Conservation (phyloP, 106 monocot genomes). For the Dendrobium nobile region DNA sequence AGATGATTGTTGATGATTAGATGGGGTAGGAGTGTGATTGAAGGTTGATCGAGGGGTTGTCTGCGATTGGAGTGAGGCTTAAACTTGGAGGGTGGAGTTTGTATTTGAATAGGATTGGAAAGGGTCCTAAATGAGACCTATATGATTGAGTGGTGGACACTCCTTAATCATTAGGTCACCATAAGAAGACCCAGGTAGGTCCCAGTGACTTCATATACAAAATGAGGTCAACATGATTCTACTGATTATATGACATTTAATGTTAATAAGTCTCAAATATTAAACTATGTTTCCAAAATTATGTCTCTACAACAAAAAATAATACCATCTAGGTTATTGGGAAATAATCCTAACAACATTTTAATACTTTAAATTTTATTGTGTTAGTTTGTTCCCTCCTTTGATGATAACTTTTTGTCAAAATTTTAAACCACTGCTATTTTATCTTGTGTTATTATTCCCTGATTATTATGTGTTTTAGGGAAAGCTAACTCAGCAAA, state of each 20-base stretch:
- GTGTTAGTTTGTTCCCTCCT: slow-evolving; percentile 13
- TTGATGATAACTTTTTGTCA: slow-evolving; percentile 12
- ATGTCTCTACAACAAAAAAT: neutral
- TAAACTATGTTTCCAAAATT: slow-evolving; percentile 3
- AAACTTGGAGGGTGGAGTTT: too few relatives aligned
- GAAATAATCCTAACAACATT: neutral
- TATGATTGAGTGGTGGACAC: too few relatives aligned
- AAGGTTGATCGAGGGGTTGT: too few relatives aligned
- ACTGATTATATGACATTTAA: slow-evolving; percentile 6
- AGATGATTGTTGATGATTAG: too few relatives aligned
- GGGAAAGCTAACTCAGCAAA: slow-evolving; percentile 9
- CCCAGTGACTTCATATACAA: too few relatives aligned
- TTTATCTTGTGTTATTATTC: slow-evolving; percentile 12
- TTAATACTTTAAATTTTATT: slow-evolving; percentile 8
- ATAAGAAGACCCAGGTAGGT: too few relatives aligned
- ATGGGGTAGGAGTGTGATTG: too few relatives aligned
- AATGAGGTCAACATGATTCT: too few relatives aligned
- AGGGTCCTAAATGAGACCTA: too few relatives aligned
- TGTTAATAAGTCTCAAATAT: slow-evolving; percentile 4
- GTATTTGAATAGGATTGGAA: too few relatives aligned
- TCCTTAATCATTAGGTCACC: too few relatives aligned
- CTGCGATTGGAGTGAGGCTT: too few relatives aligned
- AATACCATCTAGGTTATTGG: neutral
- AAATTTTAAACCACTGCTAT: slow-evolving; percentile 1
- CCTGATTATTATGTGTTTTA: slow-evolving; percentile 12